Evolutionary conservation across 208 protist species (phyloP), one percentile per base, ranked within the genome.

Genomic region (Leishmania aethiopica): DNA sequence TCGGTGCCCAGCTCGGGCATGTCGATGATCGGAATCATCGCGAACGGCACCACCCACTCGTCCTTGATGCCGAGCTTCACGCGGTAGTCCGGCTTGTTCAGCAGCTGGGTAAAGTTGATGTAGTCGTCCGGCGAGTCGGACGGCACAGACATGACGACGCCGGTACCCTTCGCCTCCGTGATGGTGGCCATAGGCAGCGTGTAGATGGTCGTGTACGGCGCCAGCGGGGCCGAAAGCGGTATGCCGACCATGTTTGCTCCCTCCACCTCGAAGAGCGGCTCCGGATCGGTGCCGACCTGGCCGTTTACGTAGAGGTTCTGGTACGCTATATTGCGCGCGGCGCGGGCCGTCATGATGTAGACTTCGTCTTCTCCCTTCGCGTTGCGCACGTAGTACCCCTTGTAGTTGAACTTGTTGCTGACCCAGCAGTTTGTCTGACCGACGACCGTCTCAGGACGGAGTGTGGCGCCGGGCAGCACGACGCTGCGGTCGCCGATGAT

Each of bases 401-500:
- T 96, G 94, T 99, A 99, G 37, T 91, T 86, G 53, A 99, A 96
- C 59, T 94, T 94, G 57, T 99, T 99, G 35, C 97, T 92, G 25
- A 99, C 90, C 99, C 99, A 99, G 93, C 98, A 99, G 91, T 99
- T 99, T 64, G 99, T 99, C 90, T 99, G 99, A 19, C 95, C 96
- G 86, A 97, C 97, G 95, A 99, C 99, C 47, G 99, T 99, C 92
- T 99, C 99, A 42, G 99, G 98, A 47, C 99, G 93, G 4, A 99
- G 95, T n/a, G 99, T 99, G 15, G 99, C 99, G 45, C 98, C 96
- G 11, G 98, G 96, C 11, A 99, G 87, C 84, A 98, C 98, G n/a
- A 99, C 95, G 37, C 73, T 55, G 69, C 92, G 89, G 77, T 90
- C 83, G 55, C 86, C 88, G 74, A 95, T 93, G 82, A 95, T 67